Base-by-base conservation (phyloP, 2,329 filamentous ascomycete genomes). In the Penicillium sp. region DNA sequence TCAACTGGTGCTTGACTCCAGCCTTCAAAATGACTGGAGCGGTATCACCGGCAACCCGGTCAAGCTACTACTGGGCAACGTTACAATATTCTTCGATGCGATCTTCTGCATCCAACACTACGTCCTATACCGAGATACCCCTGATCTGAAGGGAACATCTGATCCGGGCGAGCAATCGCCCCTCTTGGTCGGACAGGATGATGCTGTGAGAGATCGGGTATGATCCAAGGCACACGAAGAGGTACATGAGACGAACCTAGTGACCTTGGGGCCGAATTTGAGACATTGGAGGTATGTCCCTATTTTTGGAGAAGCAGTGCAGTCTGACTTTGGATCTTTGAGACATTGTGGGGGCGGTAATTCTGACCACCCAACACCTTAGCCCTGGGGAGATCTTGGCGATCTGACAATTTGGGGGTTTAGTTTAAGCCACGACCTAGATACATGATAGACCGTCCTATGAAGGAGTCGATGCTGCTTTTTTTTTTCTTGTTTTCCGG, bases 71-170 rank as follows among this genome's bases (percentile, higher is more conserved):
- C 81, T 97, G 40, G 89, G 90, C 14, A 93, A 96, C 68, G 85
- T 96, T 44, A 91, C 87, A 56, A 88, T 97, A 66, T 72, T 90
- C 2, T 97, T 96, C 72, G 93, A 97, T 70, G 61, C 89, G 32
- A 79, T 96, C 47, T 97, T 97, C 70, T 88, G 97, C 50, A 68
- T 83, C 5, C 94, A 99, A 76, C 94, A 97, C 74, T 97, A 92
- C 66, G 77, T 92, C 35, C 73, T 96, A 20, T 97, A 96, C 69
- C 73, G 71, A 58, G 71, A 69, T 16, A 69, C 63, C 2, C 51
- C 57, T 7, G 58, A 61, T 5, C 56, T 63, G n/a, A 62, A 66
- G 47, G 57, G 59, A 40, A 40, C 38, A 14, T 40, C 56, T n/a
- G 58, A 58, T 24, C 55, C 66, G 3, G 60, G 64, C 47, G 55